These are phyloP conservation scores for Ogataea chonburiensis DNA, from an alignment of 805 yeast genomes.

Conservation along the genomic window DNA sequence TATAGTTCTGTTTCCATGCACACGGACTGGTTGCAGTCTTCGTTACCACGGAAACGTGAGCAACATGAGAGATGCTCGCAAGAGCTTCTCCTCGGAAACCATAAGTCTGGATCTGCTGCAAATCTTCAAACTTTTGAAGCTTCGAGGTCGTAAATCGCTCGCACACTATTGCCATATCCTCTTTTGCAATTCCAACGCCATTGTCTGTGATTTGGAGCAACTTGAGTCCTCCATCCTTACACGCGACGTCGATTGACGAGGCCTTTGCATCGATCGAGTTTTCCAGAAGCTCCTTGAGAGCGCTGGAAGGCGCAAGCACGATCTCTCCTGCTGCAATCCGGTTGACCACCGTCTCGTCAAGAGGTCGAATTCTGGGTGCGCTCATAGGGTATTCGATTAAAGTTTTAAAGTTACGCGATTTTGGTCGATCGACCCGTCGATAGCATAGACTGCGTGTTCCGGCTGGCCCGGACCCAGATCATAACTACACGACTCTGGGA, in stretches of 20 bases:
- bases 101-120: constrained; percentile 67
- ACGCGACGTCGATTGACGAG: constrained; percentile 68
- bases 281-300: constrained; percentile 88
- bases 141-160: constrained; percentile 93
- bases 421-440: constrained; percentile 4
- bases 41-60: constrained; percentile 78
- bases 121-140: constrained; percentile 69
- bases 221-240: constrained; percentile 92
- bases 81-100: constrained; percentile 98
- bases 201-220: constrained; percentile 85
- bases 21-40: constrained; percentile 58
- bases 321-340: constrained; percentile 97
- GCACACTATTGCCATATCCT: constrained; percentile 78
- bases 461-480: too few relatives aligned
- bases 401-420: constrained; percentile 1
- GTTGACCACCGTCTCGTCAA: constrained; percentile 75
- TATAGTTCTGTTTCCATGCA: constrained; percentile 71
- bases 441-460: too few relatives aligned
- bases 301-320: constrained; percentile 90
- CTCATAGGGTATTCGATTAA: neutral
- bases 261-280: constrained; percentile 88
- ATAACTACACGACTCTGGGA: too few relatives aligned
- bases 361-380: constrained; percentile 29
- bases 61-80: constrained; percentile 88
- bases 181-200: constrained; percentile 75